Base-by-base conservation (phyloP, 1,139 yeast genomes). In the Arxiozyma slooffiae region DNA sequence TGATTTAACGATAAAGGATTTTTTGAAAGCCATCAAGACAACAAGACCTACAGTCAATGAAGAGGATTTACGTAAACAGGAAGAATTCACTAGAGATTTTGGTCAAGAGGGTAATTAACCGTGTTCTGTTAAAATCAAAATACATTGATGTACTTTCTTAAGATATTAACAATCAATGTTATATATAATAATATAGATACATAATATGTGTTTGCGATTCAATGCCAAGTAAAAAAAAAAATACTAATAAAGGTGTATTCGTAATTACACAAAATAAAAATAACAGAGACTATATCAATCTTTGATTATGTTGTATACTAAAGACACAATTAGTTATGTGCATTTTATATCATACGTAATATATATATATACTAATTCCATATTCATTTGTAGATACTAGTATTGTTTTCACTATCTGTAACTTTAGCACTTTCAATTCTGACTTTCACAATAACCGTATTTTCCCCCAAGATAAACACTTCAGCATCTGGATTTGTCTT, bases 41-140 rank as follows among this genome's bases (percentile, higher is more conserved):
- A 88, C 95, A 54, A 78, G 97, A 64, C 98, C 98, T 18, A 94
- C 98, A 0, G 98, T 94, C 44, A 94, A 92, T 64, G 82, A 77
- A 46, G 77, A 77, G 16, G 99, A 94, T 67, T 78, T 92, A 57
- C 74, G 73, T 55, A 85, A 84, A 64, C 97, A 92, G 69, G 79
- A 81, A 50, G 85, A 87, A 57, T 94, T 94, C 65, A 94, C 99
- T 0, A 77, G 77, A 46, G 98, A 94, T 69, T 94, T 92, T 67
- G 98, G 98, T 48, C 96, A 90, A 64, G 98, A 92, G 68, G 98
- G 98, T 51, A 87, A 86, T 65, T 88, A 63, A 49, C 16, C 7
- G 4, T 21, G 43, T 20, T n/a, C n/a, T n/a, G 60, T 40, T n/a
- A 21, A 34, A 36, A 18, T 18, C 37, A 22, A 30, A n/a, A n/a